phyloP scores from a whole-genome alignment of 164 flowering plant genomes.

The Vitis cinerea region DNA sequence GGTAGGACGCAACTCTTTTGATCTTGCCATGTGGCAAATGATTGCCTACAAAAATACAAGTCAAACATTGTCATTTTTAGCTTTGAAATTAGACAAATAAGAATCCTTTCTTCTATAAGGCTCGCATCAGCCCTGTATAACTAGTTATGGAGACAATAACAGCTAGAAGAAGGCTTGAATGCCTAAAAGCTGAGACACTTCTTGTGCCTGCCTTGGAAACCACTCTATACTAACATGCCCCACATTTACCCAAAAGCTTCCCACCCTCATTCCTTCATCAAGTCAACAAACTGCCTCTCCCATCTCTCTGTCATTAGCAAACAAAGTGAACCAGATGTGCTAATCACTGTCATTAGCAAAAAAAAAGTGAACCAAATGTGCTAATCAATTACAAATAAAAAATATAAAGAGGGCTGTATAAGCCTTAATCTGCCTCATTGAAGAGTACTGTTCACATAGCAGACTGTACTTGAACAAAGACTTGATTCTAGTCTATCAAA shows the following conservation, averaged over 20 bases:
- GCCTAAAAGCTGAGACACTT: conserved; percentile 14
- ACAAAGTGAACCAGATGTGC: conserved; percentile 7
- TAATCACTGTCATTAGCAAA: background rate
- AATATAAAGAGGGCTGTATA: no score
- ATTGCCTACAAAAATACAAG: no score
- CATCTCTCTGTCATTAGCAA: background rate
- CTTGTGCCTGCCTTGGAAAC: conserved; percentile 15
- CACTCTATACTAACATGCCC: conserved; percentile 21
- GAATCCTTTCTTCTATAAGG: no score
- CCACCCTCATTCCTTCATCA: conserved; percentile 1
- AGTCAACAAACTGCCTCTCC: conserved; percentile 1
- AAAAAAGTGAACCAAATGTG: conserved; percentile 2
- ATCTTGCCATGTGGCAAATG: no score
- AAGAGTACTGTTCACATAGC: no score
- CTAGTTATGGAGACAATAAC: no score
- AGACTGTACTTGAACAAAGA: background rate
- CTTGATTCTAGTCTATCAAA: background rate
- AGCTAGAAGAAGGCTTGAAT: background rate
- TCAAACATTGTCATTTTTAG: no score
- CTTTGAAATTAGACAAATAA: no score
- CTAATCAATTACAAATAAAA: background rate
- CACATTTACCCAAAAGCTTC: background rate
- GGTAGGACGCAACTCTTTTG: no score
- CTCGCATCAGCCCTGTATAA: no score
- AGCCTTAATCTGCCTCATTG: no score